Evolutionary conservation across 805 yeast genomes (phyloP).

Genomic region (Candida xyloterini): DNA sequence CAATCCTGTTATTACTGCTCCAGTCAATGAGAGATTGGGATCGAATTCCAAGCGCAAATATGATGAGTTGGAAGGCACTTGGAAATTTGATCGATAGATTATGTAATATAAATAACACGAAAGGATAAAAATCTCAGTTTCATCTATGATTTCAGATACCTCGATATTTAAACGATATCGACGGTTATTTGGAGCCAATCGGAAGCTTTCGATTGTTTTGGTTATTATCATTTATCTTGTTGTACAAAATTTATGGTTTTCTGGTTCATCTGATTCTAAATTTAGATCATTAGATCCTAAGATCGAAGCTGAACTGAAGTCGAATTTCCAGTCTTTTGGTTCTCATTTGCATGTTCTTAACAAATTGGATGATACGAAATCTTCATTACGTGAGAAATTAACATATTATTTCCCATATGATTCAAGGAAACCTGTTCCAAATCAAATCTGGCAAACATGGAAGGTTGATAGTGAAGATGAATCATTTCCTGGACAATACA

Average conservation of each 20-base stretch:
- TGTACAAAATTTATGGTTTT: constrained; percentile 4
- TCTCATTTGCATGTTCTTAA: constrained; percentile 14
- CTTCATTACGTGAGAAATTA: constrained; percentile 53
- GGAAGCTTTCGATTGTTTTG: constrained; percentile 7
- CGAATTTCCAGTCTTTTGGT: constrained; percentile 18
- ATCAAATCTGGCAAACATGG: constrained; percentile 94
- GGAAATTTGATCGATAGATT: constrained; percentile 18
- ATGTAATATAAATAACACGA: constrained; percentile 3
- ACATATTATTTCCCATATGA: constrained; percentile 76
- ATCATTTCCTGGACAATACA: constrained; percentile 53
- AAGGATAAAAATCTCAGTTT: no score
- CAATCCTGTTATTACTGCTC: constrained; percentile 14
- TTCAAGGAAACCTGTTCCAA: constrained; percentile 60
- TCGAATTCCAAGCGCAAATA: constrained; percentile 28
- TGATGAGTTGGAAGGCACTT: constrained; percentile 37
- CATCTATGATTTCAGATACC: background rate
- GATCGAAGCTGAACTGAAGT: constrained; percentile 10
- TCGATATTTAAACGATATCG: constrained; percentile 1
- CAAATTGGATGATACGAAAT: constrained; percentile 12
- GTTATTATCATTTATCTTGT: constrained; percentile 9
- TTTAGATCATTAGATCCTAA: background rate
- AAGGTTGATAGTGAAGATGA: constrained; percentile 60
- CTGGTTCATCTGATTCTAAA: background rate
- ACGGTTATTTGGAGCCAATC: constrained; percentile 5
- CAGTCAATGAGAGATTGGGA: constrained; percentile 10